Conservation (phyloP, 2,329 filamentous ascomycete species). For the Alternaria sp. region DNA sequence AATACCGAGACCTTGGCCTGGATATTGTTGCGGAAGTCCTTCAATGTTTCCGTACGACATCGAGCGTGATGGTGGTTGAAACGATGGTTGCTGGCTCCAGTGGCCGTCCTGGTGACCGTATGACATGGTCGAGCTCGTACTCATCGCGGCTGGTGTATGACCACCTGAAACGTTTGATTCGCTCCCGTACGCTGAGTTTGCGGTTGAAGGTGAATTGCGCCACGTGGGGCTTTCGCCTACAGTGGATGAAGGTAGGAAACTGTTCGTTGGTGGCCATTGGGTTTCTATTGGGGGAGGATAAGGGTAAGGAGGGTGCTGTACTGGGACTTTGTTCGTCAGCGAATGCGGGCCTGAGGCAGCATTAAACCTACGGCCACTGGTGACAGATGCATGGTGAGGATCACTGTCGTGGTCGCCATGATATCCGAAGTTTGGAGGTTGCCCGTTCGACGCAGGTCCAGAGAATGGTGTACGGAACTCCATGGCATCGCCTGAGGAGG, state of each 20-base stretch:
- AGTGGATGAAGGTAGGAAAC: constrained; percentile 44
- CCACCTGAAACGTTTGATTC: constrained; percentile 45
- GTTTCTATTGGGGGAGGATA: constrained; percentile 46
- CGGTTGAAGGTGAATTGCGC: constrained; percentile 45
- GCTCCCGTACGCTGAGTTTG: constrained; percentile 44
- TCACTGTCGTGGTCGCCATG: constrained; percentile 37
- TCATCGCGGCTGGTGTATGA: constrained; percentile 45
- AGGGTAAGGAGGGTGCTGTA: constrained; percentile 42
- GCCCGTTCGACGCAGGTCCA: constrained; percentile 17
- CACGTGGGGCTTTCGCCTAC: constrained; percentile 46
- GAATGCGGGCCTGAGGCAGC: neutral
- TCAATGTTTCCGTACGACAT: constrained; percentile 52
- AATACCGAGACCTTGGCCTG: constrained; percentile 38
- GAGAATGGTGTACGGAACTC: constrained; percentile 40
- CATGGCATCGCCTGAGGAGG: constrained; percentile 33
- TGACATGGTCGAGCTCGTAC: constrained; percentile 45
- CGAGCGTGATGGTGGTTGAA: constrained; percentile 43
- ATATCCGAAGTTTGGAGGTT: constrained; percentile 32
- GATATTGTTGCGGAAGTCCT: constrained; percentile 42
- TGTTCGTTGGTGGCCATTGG: constrained; percentile 43
- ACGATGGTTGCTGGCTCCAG: constrained; percentile 35
- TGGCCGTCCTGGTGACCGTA: constrained; percentile 42
- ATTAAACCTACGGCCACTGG: constrained; percentile 36
- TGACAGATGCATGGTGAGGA: constrained; percentile 27
- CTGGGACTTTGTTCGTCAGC: constrained; percentile 36